phyloP scores from a whole-genome alignment of 108 stramenopile species.

The Craspedostauros australis region DNA sequence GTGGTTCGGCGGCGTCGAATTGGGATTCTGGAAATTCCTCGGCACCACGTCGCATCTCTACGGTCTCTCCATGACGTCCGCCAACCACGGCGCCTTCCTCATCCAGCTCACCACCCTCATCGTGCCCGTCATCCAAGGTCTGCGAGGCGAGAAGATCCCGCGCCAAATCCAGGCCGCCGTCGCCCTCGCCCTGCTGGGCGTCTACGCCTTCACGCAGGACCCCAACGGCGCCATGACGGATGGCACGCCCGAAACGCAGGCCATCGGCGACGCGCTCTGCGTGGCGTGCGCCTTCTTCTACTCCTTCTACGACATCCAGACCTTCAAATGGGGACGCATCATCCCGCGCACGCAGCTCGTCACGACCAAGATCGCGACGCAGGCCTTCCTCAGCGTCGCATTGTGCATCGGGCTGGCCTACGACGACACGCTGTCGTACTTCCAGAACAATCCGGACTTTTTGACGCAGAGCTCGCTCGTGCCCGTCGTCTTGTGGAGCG shows the following conservation, averaged over 20 bases:
- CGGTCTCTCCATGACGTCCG: slow-evolving; percentile 55
- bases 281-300: slow-evolving; percentile 56
- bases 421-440: slow-evolving; percentile 13
- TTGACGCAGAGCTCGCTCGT: slow-evolving; percentile 1
- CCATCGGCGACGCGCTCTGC: slow-evolving; percentile 44
- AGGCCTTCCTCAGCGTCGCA: slow-evolving; percentile 37
- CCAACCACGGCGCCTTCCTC: slow-evolving; percentile 66
- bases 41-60: slow-evolving; percentile 72
- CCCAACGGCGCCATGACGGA: slow-evolving; percentile 11
- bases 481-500: slow-evolving; percentile 43
- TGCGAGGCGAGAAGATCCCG: slow-evolving; percentile 55
- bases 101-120: slow-evolving; percentile 63
- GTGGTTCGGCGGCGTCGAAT: slow-evolving; percentile 26
- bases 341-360: slow-evolving; percentile 50
- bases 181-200: slow-evolving; percentile 42
- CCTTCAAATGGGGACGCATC: slow-evolving; percentile 49
- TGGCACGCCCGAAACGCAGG: slow-evolving; percentile 15
- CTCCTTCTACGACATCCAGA: slow-evolving; percentile 49
- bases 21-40: slow-evolving; percentile 58
- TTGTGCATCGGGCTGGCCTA: slow-evolving; percentile 25
- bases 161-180: slow-evolving; percentile 48
- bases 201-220: slow-evolving; percentile 55
- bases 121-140: slow-evolving; percentile 51
- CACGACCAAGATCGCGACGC: slow-evolving; percentile 54
- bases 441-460: slow-evolving; percentile 20